Conservation (phyloP, 2,329 filamentous ascomycete genomes). For the Botryosphaeria dothidea region DNA sequence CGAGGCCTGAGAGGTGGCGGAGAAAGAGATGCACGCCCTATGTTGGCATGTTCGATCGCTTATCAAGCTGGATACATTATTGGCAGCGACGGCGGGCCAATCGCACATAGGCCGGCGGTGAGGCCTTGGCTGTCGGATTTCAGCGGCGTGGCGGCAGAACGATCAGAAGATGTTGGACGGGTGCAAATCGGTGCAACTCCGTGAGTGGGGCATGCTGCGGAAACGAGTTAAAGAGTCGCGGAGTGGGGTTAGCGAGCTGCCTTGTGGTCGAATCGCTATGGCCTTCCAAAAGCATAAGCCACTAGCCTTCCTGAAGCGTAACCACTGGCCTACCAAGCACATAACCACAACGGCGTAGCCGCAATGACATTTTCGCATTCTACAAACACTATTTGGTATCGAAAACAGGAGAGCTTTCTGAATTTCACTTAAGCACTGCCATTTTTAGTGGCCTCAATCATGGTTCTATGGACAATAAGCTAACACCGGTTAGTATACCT, state of each 20-base stretch:
- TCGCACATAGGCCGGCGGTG: conserved; percentile 13
- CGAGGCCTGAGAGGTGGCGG: neutral
- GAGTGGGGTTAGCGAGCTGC: neutral
- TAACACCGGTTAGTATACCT: no score
- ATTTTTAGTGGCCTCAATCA: no score
- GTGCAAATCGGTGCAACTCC: neutral
- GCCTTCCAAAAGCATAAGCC: neutral
- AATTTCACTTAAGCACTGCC: no score
- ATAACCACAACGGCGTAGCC: no score
- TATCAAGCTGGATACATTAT: conserved; percentile 2
- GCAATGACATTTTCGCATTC: no score
- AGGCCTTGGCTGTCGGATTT: conserved; percentile 9
- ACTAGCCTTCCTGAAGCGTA: neutral
- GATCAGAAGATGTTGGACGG: neutral
- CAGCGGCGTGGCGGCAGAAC: conserved; percentile 6
- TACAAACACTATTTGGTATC: no score
- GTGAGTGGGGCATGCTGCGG: neutral
- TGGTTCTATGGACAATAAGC: no score
- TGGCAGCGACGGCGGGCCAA: neutral
- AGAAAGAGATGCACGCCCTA: conserved; percentile 2
- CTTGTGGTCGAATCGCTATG: neutral
- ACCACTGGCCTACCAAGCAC: no score
- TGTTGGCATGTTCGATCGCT: neutral
- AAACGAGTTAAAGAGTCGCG: neutral
- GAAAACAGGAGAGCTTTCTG: no score